phyloP scores from a whole-genome alignment of 768 basidiomycete species.

The Cantharellus anzutake region DNA sequence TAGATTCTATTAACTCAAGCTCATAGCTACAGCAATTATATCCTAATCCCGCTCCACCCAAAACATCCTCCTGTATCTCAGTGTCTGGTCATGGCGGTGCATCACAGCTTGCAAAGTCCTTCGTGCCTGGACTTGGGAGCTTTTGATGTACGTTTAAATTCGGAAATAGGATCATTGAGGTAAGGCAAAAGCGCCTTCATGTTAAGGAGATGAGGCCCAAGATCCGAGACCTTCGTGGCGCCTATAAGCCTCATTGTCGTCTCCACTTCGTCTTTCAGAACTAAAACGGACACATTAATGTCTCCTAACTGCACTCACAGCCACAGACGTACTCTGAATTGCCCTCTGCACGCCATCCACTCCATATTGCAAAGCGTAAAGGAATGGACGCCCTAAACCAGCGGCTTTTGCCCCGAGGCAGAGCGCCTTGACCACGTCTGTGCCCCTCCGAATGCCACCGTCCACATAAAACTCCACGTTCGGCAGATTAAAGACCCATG shows the following conservation, averaged over 20 bases:
- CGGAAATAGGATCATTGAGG: not conserved
- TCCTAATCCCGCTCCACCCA: no score
- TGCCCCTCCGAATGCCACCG: conserved; percentile 64
- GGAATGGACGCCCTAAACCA: conserved; percentile 19
- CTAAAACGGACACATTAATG: conserved; percentile 8
- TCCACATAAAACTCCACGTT: conserved; percentile 55
- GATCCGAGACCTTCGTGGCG: conserved; percentile 19
- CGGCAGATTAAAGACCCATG: conserved; percentile 13
- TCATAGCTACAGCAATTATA: no score
- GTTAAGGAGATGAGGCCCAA: conserved; percentile 19
- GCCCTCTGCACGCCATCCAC: conserved; percentile 17
- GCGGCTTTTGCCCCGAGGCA: conserved; percentile 35
- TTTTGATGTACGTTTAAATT: no score
- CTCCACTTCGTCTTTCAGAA: conserved; percentile 24
- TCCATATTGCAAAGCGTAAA: conserved; percentile 16
- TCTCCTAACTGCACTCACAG: not conserved
- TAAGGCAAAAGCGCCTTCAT: conserved; percentile 2
- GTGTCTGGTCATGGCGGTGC: no score
- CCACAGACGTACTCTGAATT: conserved; percentile 3
- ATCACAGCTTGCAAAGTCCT: no score
- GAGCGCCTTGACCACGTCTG: conserved; percentile 78
- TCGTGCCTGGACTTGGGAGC: no score
- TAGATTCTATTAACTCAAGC: no score
- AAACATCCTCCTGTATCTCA: no score
- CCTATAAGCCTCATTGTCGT: conserved; percentile 23